Evolutionary conservation across 345 rosid species (phyloP).

Genomic region (Murraya koenigii): DNA sequence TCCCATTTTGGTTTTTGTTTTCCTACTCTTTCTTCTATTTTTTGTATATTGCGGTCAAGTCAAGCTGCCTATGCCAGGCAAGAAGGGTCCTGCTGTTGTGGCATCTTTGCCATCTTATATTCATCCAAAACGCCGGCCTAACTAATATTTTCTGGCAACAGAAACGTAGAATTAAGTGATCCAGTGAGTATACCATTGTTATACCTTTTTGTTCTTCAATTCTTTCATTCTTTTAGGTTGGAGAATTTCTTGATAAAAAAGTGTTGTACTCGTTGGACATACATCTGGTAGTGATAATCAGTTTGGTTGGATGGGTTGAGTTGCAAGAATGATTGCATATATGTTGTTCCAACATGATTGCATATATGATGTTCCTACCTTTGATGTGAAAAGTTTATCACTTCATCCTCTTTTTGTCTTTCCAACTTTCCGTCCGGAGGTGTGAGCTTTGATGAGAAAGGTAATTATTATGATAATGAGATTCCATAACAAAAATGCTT

Average conservation of each 20-base stretch:
- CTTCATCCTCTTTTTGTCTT: not conserved
- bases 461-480: not conserved
- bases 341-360: not conserved
- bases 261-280: not conserved
- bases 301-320: not conserved
- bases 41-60: conserved; percentile 34
- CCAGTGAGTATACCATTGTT: not conserved
- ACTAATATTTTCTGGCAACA: conserved; percentile 10
- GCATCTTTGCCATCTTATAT: conserved; percentile 39
- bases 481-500: no score
- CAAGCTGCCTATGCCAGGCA: conserved; percentile 49
- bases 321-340: not conserved
- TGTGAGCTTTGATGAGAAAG: not conserved
- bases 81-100: conserved; percentile 23
- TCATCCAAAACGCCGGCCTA: conserved; percentile 34
- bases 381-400: not conserved
- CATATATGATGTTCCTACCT: not conserved
- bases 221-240: conserved; percentile 25
- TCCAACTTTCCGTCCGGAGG: no score
- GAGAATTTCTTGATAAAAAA: not conserved
- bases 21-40: conserved; percentile 35
- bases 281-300: not conserved
- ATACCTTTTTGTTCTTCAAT: conserved; percentile 5
- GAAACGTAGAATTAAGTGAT: not conserved
- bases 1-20: conserved; percentile 32